Percentiles rank a stretch among this genome's conserved stretches.
Conservation (phyloP, 208 protist genomes). For the Leishmania tropica region DNA sequence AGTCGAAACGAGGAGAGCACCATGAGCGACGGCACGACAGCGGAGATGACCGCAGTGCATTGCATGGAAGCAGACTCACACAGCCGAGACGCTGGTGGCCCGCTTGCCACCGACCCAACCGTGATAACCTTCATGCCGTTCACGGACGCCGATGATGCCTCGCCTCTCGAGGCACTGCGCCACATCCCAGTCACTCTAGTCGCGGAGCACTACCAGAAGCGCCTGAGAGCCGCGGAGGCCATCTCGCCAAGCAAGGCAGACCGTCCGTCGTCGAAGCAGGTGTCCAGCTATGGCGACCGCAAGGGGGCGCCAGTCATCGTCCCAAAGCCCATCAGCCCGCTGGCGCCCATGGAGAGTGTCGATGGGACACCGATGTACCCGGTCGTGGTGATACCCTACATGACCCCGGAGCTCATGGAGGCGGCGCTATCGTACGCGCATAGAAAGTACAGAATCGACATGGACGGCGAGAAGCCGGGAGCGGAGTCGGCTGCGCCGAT, state of each 20-base stretch:
- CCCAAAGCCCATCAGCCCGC: conserved; percentile 27
- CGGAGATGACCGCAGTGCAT: not conserved
- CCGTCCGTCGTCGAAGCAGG: conserved; percentile 25
- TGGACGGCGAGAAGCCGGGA: conserved; percentile 58
- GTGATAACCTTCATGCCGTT: conserved; percentile 30
- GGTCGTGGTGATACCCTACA: conserved; percentile 51
- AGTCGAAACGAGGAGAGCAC: conserved; percentile 7
- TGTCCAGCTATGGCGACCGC: conserved; percentile 23
- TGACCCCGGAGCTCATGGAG: conserved; percentile 45
- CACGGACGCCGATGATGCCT: not conserved
- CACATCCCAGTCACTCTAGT: conserved; percentile 21
- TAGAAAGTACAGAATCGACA: conserved; percentile 71
- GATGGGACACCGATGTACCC: conserved; percentile 39
- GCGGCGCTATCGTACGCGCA: conserved; percentile 64
- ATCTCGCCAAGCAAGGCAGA: conserved; percentile 12
- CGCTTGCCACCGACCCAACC: not conserved
- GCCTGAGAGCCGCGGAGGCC: conserved; percentile 10
- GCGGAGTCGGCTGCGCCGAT: conserved; percentile 19
- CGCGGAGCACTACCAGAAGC: conserved; percentile 32
- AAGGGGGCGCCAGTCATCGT: conserved; percentile 23
- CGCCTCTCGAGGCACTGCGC: conserved; percentile 3
- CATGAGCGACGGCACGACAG: not conserved
- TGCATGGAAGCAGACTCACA: not conserved
- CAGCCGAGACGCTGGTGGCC: not conserved
- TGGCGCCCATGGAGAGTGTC: conserved; percentile 23